phyloP scores from a whole-genome alignment of 2,329 filamentous ascomycete species.

The Claviceps africana region DNA sequence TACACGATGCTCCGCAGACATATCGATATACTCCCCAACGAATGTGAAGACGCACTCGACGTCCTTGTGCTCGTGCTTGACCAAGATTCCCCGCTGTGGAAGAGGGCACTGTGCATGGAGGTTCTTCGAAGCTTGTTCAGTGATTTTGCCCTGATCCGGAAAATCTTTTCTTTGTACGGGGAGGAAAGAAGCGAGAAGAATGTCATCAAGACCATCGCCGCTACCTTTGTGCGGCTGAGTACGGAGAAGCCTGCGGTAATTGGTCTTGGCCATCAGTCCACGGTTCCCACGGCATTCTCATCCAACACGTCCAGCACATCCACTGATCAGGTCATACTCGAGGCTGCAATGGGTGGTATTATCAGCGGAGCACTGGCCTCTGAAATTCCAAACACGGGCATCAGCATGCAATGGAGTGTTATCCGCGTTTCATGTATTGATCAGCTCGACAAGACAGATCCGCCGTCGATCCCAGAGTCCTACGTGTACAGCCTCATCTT shows the following conservation, averaged over 20 bases:
- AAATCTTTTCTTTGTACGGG: constrained; percentile 73
- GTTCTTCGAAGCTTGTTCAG: constrained; percentile 75
- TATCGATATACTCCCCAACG: constrained; percentile 56
- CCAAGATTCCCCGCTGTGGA: constrained; percentile 74
- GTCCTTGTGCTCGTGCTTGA: constrained; percentile 78
- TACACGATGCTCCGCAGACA: constrained; percentile 71
- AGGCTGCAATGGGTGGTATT: constrained; percentile 77
- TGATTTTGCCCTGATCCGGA: constrained; percentile 62
- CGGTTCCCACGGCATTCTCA: constrained; percentile 51
- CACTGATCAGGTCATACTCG: constrained; percentile 74
- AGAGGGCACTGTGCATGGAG: constrained; percentile 79
- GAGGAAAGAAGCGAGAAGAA: constrained; percentile 55
- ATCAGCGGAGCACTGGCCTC: constrained; percentile 59
- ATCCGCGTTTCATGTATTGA: constrained; percentile 82
- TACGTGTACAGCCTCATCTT: constrained; percentile 86
- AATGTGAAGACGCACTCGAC: constrained; percentile 72
- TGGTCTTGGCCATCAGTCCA: constrained; percentile 78
- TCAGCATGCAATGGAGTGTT: constrained; percentile 84
- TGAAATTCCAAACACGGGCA: constrained; percentile 56
- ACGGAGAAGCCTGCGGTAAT: constrained; percentile 84
- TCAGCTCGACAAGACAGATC: constrained; percentile 81
- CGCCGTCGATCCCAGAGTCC: constrained; percentile 73
- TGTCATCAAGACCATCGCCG: constrained; percentile 69
- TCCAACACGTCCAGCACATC: constrained; percentile 41
- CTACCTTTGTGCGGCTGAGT: constrained; percentile 80